Percentiles rank a stretch among this genome's conserved stretches.
These are phyloP conservation scores for Bolboschoenoplectus hybrid DNA, from an alignment of 202 grass and related monocot genomes.

Conservation along the genomic window DNA sequence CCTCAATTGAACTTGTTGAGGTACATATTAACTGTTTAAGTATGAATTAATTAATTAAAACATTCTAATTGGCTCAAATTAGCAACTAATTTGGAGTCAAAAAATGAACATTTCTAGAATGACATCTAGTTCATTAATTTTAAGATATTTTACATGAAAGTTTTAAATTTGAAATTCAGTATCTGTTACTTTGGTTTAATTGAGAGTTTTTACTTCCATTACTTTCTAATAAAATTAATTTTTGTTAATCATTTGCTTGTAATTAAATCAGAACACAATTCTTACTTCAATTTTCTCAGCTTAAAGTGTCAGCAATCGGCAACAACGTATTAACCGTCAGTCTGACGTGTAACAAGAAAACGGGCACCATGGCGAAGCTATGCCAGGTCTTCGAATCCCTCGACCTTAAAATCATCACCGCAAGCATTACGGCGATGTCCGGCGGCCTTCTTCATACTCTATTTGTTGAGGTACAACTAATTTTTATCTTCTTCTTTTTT, in stretches of 20 bases:
- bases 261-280: background rate
- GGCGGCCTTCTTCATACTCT: conserved; percentile 73
- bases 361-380: conserved; percentile 69
- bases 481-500: background rate
- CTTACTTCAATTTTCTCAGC: conserved; percentile 44
- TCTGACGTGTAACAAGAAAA: conserved; percentile 74
- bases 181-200: background rate
- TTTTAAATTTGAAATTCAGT: too few relatives aligned
- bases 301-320: conserved; percentile 66
- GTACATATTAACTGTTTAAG: conserved; percentile 5
- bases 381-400: conserved; percentile 75
- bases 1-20: conserved; percentile 47
- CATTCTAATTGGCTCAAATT: background rate
- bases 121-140: background rate
- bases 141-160: too few relatives aligned
- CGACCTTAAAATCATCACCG: conserved; percentile 67
- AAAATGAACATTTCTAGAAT: background rate
- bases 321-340: conserved; percentile 68
- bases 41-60: too few relatives aligned
- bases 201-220: background rate
- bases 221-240: background rate
- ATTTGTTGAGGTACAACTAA: conserved; percentile 70
- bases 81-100: background rate
- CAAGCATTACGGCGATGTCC: conserved; percentile 67
- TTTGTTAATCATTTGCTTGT: background rate